phyloP scores from a whole-genome alignment of 1,139 yeast species.

The Geotrichum macrosporum region DNA sequence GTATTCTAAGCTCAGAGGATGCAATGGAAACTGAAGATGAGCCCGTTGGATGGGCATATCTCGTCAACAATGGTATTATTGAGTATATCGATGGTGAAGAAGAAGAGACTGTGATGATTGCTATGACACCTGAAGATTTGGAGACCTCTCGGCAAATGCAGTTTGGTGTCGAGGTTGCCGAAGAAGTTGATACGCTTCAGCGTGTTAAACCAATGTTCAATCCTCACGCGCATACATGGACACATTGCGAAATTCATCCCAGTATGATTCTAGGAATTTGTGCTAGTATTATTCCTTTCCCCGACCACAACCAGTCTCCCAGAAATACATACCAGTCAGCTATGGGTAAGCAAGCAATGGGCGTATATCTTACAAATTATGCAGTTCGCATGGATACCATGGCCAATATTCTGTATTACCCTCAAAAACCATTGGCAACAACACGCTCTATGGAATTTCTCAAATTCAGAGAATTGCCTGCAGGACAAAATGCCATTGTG shows the following conservation, averaged over 20 bases:
- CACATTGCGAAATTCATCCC: conserved; percentile 99
- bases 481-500: conserved; percentile 98
- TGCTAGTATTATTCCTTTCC: conserved; percentile 98
- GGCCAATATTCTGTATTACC: conserved; percentile 96
- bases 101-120: conserved; percentile 96
- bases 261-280: conserved; percentile 98
- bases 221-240: conserved; percentile 76
- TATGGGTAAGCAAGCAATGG: conserved; percentile 99
- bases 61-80: conserved; percentile 79
- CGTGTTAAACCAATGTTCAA: conserved; percentile 72
- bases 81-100: conserved; percentile 97
- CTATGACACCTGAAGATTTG: conserved; percentile 97
- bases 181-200: conserved; percentile 70
- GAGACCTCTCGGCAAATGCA: conserved; percentile 59
- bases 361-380: conserved; percentile 95
- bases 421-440: conserved; percentile 98
- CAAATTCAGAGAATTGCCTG: conserved; percentile 96
- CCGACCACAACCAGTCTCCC: conserved; percentile 98
- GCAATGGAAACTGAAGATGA: conserved; percentile 51
- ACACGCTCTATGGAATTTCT: conserved; percentile 98
- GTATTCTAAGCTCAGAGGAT: conserved; percentile 62
- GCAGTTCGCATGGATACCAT: conserved; percentile 98
- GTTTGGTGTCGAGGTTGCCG: conserved; percentile 45
- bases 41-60: conserved; percentile 73
- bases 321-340: conserved; percentile 99